Evolutionary conservation across 176 grass and related monocot species (phyloP).

Genomic region (Aechmea fasciata): DNA sequence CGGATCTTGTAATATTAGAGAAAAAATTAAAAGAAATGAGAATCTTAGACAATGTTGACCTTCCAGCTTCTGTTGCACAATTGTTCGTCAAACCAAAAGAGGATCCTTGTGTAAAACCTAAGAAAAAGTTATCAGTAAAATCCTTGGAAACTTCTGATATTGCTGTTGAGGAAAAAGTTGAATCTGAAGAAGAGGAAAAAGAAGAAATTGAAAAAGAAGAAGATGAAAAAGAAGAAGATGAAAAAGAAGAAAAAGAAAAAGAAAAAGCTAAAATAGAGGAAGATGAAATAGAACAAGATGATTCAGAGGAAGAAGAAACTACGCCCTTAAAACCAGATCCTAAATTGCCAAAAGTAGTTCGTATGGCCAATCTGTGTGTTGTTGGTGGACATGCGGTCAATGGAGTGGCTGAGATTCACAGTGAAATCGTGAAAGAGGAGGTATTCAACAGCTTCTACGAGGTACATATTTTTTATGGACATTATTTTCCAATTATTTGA

Average conservation of each 20-base stretch:
- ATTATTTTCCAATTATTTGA: not conserved
- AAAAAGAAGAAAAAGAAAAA: conserved; percentile 24
- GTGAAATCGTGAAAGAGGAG: conserved; percentile 95
- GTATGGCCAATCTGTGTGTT: conserved; percentile 95
- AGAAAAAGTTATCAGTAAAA: conserved; percentile 25
- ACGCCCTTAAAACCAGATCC: conserved; percentile 60
- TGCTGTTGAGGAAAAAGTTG: conserved; percentile 6
- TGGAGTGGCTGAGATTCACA: conserved; percentile 97
- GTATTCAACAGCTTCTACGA: conserved; percentile 93
- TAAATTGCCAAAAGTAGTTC: conserved; percentile 61
- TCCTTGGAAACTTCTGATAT: conserved; percentile 1
- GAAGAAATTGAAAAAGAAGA: conserved; percentile 13
- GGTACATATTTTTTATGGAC: conserved; percentile 35
- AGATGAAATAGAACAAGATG: conserved; percentile 25
- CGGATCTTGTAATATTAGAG: conserved; percentile 66
- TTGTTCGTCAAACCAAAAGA: conserved; percentile 76
- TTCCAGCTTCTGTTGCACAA: conserved; percentile 53
- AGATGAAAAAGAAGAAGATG: conserved; percentile 11
- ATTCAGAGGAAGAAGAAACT: conserved; percentile 50
- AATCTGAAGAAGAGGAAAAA: conserved; percentile 28
- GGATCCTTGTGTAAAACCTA: conserved; percentile 30
- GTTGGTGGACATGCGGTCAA: conserved; percentile 90
- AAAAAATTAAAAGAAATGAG: conserved; percentile 84
- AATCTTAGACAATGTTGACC: conserved; percentile 93
- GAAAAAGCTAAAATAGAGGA: not conserved